Percentiles rank a stretch among this genome's conserved stretches.
phyloP scores from a whole-genome alignment of 768 basidiomycete species.

The Rhodotorula sphaerocarpa region DNA sequence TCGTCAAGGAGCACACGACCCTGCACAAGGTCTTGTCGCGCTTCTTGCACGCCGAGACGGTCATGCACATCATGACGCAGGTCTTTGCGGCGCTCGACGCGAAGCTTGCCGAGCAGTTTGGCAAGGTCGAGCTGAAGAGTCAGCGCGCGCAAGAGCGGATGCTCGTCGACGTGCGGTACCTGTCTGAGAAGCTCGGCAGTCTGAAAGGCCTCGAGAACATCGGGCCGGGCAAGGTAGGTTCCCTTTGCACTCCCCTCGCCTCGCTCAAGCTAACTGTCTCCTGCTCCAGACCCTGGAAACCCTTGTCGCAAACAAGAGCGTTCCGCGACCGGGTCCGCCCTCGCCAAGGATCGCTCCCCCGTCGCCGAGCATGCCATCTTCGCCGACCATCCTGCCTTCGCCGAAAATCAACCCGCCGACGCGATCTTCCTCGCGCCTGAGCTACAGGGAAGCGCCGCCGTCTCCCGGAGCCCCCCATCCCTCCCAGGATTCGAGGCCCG shows the following conservation, averaged over 20 bases:
- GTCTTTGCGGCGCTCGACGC: conserved; percentile 90
- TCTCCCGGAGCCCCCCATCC: conserved; percentile 1
- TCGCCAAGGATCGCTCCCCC: neutral
- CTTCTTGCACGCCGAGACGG: conserved; percentile 66
- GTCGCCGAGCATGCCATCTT: conserved; percentile 8
- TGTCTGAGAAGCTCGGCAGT: conserved; percentile 29
- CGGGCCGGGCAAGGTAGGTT: conserved; percentile 21
- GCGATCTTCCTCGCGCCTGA: neutral
- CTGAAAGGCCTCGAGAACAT: conserved; percentile 33
- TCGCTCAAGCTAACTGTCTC: neutral
- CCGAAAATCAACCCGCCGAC: neutral
- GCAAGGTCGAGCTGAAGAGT: conserved; percentile 68
- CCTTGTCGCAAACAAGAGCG: conserved; percentile 22
- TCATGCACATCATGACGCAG: conserved; percentile 90
- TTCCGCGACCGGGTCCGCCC: neutral
- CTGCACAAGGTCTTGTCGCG: conserved; percentile 91
- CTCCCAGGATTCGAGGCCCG: too few relatives aligned
- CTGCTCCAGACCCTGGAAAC: conserved; percentile 22
- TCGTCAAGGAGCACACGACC: conserved; percentile 90
- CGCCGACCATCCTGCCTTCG: neutral
- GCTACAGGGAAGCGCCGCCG: neutral
- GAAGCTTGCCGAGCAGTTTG: conserved; percentile 77
- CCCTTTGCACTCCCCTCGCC: too few relatives aligned
- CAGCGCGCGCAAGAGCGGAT: conserved; percentile 73
- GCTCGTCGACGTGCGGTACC: conserved; percentile 31